Conservation (phyloP, 192 early-diverging fungal species). For the Tieghemiomyces parasiticus region DNA sequence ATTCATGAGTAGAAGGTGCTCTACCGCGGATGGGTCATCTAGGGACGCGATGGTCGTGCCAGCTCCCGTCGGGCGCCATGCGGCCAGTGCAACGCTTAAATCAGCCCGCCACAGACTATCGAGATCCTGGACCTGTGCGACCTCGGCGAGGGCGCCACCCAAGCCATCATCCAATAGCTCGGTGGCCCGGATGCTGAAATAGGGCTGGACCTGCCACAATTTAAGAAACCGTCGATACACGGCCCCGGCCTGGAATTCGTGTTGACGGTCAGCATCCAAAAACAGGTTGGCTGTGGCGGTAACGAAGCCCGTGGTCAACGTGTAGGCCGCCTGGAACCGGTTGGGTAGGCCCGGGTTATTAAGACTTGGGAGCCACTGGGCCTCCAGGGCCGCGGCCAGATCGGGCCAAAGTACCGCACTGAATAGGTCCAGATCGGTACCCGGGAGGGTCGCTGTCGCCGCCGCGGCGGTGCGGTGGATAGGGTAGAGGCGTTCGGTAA, state of each 20-base stretch:
- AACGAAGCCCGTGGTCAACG: no score
- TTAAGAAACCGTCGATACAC: slow-evolving; percentile 5
- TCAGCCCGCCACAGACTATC: not conserved
- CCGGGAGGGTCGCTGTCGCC: not conserved
- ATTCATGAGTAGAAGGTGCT: not conserved
- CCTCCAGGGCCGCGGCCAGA: not conserved
- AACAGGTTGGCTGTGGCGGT: no score
- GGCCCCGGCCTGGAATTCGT: not conserved
- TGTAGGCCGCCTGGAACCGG: not conserved
- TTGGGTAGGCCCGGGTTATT: slow-evolving; percentile 8
- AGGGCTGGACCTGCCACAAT: slow-evolving; percentile 1
- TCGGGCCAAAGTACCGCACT: not conserved
- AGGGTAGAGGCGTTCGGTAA: not conserved
- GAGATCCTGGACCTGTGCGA: not conserved
- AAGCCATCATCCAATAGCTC: no score
- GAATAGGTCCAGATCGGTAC: not conserved
- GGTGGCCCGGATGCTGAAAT: slow-evolving; percentile 5
- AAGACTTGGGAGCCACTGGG: not conserved
- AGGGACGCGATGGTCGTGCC: not conserved
- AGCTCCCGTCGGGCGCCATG: not conserved
- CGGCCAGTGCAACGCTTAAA: not conserved
- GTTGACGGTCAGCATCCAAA: not conserved
- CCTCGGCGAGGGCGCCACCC: not conserved
- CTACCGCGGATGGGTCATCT: not conserved
- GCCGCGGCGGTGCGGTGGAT: not conserved